phyloP scores from a whole-genome alignment of 2,329 filamentous ascomycete species.

The Diaporthe capsici region DNA sequence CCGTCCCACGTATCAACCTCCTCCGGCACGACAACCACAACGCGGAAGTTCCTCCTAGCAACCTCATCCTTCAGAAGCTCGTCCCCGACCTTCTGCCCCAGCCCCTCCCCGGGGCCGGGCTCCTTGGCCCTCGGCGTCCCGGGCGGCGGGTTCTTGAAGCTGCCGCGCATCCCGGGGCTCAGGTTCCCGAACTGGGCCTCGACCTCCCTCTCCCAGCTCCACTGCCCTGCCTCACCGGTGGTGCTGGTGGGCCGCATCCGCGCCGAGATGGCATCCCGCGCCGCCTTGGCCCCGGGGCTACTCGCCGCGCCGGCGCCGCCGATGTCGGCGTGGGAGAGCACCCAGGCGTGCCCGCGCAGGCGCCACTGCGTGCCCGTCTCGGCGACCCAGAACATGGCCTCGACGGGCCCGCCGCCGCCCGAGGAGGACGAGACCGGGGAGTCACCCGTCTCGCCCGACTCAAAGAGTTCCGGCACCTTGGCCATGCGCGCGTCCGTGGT shows the following conservation, averaged over 20 bases:
- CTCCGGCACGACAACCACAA: constrained; percentile 85
- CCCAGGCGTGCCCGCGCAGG: constrained; percentile 80
- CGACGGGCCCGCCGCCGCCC: constrained; percentile 79
- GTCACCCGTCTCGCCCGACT: constrained; percentile 59
- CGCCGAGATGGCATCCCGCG: constrained; percentile 71
- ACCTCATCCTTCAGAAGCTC: constrained; percentile 72
- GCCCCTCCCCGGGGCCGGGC: constrained; percentile 57
- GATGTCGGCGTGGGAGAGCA: constrained; percentile 76
- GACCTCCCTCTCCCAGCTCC: constrained; percentile 85
- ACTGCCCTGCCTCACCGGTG: constrained; percentile 55
- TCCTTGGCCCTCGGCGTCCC: constrained; percentile 71
- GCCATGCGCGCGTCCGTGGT: constrained; percentile 92
- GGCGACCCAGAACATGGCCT: constrained; percentile 86
- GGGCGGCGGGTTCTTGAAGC: constrained; percentile 80
- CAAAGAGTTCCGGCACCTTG: constrained; percentile 81
- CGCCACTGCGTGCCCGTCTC: constrained; percentile 86
- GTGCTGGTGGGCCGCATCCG: constrained; percentile 72
- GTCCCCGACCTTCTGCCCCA: constrained; percentile 77
- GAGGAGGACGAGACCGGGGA: constrained; percentile 54
- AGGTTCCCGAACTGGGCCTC: constrained; percentile 93
- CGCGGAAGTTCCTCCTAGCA: constrained; percentile 82
- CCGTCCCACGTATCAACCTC: constrained; percentile 83
- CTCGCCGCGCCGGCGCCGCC: constrained; percentile 55
- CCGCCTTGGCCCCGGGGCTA: constrained; percentile 68
- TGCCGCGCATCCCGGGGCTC: constrained; percentile 82